Percentiles rank a stretch among this genome's conserved stretches.
Conservation (phyloP, 495 filamentous ascomycete genomes). For the Daldinia loculata region DNA sequence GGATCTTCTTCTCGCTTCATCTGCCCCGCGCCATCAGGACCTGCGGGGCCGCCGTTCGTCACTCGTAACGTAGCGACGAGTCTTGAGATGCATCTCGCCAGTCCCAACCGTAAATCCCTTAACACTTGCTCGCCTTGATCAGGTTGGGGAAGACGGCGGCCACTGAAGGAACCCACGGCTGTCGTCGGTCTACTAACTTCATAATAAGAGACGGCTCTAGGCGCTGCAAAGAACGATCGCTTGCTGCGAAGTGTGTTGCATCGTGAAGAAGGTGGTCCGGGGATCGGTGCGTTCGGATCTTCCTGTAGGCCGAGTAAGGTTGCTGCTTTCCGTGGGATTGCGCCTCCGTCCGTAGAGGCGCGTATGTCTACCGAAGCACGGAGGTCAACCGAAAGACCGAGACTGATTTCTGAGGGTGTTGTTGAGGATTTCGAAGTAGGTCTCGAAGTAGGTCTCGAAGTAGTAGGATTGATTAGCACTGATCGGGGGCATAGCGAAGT, state of each 20-base stretch:
- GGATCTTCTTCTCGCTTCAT: slow-evolving; percentile 44
- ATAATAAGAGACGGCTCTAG: slow-evolving; percentile 16
- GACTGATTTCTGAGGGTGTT: slow-evolving; percentile 21
- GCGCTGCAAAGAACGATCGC: slow-evolving; percentile 28
- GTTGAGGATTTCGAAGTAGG: slow-evolving; percentile 32
- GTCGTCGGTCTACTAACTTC: slow-evolving; percentile 31
- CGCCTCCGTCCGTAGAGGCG: slow-evolving; percentile 25
- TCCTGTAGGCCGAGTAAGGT: slow-evolving; percentile 51
- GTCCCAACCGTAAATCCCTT: slow-evolving; percentile 47
- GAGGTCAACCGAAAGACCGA: slow-evolving; percentile 28
- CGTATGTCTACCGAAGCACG: slow-evolving; percentile 30
- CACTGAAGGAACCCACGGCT: slow-evolving; percentile 9
- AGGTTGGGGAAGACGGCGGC: slow-evolving; percentile 14
- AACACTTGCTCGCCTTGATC: slow-evolving; percentile 38
- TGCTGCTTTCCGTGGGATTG: slow-evolving; percentile 53
- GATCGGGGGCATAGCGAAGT: slow-evolving; percentile 51
- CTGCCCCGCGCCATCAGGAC: slow-evolving; percentile 23
- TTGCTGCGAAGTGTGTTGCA: slow-evolving; percentile 33
- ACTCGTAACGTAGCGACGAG: slow-evolving; percentile 52
- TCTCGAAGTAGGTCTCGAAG: slow-evolving; percentile 33
- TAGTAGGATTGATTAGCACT: slow-evolving; percentile 23
- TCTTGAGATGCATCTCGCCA: slow-evolving; percentile 50
- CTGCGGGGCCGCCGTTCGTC: slow-evolving; percentile 24
- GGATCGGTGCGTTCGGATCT: slow-evolving; percentile 34
- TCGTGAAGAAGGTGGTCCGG: slow-evolving; percentile 35